Evolutionary conservation across 139 green algal genomes (phyloP).

Genomic region (Chlorella ohadii): DNA sequence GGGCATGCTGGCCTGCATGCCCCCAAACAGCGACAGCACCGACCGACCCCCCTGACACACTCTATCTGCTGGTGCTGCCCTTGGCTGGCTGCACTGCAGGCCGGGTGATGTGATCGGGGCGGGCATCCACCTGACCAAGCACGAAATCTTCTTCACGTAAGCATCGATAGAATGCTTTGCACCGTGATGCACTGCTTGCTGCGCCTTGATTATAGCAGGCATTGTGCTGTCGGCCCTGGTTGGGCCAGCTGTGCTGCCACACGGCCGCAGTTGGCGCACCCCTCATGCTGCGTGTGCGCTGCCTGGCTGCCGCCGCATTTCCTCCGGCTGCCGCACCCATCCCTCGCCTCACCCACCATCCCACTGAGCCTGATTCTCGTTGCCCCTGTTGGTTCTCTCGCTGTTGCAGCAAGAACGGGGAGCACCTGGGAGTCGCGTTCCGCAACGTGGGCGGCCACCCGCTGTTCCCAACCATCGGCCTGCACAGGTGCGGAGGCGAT

Average conservation of each 20-base stretch:
- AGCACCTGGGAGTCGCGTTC: constrained; percentile 80
- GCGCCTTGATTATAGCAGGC: too few species aligned
- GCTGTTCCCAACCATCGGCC: constrained; percentile 85
- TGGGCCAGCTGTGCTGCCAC: too few species aligned
- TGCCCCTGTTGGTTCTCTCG: too few species aligned
- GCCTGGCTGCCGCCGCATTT: too few species aligned
- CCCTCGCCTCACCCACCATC: neutral
- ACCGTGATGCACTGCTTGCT: too few species aligned
- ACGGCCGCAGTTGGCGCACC: too few species aligned
- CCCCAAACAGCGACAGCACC: too few species aligned
- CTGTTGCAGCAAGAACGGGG: constrained; percentile 83
- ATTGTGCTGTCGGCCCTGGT: too few species aligned
- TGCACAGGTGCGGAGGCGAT: constrained; percentile 78
- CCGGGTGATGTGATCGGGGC: constrained; percentile 81
- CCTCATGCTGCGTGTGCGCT: too few species aligned
- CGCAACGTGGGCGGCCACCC: constrained; percentile 50
- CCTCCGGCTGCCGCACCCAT: neutral
- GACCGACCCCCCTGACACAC: too few species aligned
- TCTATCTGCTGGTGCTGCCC: neutral
- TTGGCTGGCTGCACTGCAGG: neutral
- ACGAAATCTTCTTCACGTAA: constrained; percentile 96
- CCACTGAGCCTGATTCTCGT: too few species aligned
- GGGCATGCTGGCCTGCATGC: too few species aligned
- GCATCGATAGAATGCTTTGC: neutral
- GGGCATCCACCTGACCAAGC: constrained; percentile 73